Conservation (phyloP, 2,329 filamentous ascomycete genomes). For the Hypoxylon sp. region DNA sequence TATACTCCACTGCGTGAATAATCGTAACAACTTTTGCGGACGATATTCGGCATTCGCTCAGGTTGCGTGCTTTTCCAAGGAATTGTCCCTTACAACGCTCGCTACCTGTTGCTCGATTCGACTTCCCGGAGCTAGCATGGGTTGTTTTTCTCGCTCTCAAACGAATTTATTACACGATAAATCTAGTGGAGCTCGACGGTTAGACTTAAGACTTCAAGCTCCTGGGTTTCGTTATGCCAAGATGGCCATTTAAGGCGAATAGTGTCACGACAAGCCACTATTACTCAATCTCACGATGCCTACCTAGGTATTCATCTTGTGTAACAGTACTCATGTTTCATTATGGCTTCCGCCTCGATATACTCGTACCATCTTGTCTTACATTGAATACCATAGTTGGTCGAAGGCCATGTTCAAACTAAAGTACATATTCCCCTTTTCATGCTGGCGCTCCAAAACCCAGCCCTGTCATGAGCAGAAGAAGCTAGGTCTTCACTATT, state of each 20-base stretch:
- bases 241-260: not conserved
- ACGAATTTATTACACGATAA: not conserved
- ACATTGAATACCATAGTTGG: too few species aligned
- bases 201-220: not conserved
- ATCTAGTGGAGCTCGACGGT: not conserved
- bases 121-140: not conserved
- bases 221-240: not conserved
- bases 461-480: not conserved
- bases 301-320: too few species aligned
- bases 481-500: not conserved
- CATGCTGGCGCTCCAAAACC: too few species aligned
- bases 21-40: conserved; percentile 6
- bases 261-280: not conserved
- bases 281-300: too few species aligned
- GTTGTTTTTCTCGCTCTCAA: not conserved
- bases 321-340: too few species aligned
- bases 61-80: conserved; percentile 3
- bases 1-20: not conserved
- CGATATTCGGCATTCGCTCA: conserved; percentile 14
- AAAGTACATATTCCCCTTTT: not conserved
- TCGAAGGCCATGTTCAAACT: not conserved
- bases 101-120: not conserved
- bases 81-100: not conserved
- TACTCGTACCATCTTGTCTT: not conserved
- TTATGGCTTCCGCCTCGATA: not conserved